A percentile compares a stretch with the other conserved stretches of the same genome.
These are phyloP conservation scores for Glaciozyma martinii DNA, from an alignment of 768 basidiomycete species.

Conservation along the genomic window DNA sequence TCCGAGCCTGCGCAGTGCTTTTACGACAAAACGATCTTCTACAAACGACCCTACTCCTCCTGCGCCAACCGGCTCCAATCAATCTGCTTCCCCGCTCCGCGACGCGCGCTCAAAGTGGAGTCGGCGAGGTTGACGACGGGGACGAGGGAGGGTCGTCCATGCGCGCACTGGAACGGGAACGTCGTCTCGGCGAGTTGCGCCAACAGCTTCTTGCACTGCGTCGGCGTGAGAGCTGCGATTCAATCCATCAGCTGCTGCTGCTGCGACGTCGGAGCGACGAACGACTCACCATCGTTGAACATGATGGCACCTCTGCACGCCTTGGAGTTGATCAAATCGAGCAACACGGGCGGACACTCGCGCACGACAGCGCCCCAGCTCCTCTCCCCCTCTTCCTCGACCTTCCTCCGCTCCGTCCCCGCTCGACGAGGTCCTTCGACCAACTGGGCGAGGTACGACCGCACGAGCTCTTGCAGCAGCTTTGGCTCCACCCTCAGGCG, in stretches of 20 bases:
- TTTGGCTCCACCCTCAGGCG: slow-evolving; percentile 23
- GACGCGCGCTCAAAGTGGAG: background rate
- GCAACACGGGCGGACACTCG: slow-evolving; percentile 69
- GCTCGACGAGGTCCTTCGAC: background rate
- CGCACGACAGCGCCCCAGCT: slow-evolving; percentile 64
- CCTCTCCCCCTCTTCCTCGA: background rate
- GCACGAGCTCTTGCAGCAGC: slow-evolving; percentile 44
- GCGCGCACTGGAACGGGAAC: slow-evolving; percentile 93
- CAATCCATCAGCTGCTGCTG: background rate
- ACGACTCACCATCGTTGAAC: slow-evolving; percentile 20
- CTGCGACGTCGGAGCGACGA: slow-evolving; percentile 62
- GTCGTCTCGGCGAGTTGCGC: slow-evolving; percentile 57
- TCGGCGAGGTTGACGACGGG: slow-evolving; percentile 22
- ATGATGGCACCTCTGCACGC: slow-evolving; percentile 73
- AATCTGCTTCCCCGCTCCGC: background rate
- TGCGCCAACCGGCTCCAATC: background rate
- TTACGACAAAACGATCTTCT: too few relatives aligned
- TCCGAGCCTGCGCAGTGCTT: too few relatives aligned
- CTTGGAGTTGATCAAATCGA: slow-evolving; percentile 85
- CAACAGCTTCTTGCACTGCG: slow-evolving; percentile 65
- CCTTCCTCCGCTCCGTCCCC: background rate
- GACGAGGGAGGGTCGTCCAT: slow-evolving; percentile 48
- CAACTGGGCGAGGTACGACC: slow-evolving; percentile 39
- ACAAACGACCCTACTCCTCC: background rate
- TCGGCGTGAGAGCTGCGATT: slow-evolving; percentile 43